Evolutionary conservation across 495 filamentous ascomycete genomes (phyloP).

Genomic region (Aspergillus ostianus): DNA sequence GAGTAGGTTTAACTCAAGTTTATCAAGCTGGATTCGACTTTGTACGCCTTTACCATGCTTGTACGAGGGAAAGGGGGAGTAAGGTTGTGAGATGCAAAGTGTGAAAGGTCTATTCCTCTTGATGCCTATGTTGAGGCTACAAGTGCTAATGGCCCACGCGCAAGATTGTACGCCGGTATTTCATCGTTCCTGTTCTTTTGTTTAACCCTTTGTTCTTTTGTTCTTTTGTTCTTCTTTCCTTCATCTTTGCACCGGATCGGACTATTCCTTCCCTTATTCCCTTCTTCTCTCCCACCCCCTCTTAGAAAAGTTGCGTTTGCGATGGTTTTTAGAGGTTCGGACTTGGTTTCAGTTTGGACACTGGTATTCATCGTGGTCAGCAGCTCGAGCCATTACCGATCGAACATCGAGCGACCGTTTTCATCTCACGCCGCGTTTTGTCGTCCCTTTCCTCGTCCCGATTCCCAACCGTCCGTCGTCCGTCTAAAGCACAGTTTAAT

Average conservation of each 20-base stretch:
- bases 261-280: background rate
- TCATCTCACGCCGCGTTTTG: constrained; percentile 29
- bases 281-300: background rate
- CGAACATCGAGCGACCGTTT: constrained; percentile 42
- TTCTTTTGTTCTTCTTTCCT: background rate
- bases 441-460: constrained; percentile 38
- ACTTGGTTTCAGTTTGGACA: constrained; percentile 14
- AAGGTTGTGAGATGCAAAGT: background rate
- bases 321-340: background rate
- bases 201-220: constrained; percentile 7
- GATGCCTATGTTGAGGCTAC: background rate
- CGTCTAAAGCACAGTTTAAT: constrained; percentile 39
- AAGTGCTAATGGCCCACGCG: constrained; percentile 6
- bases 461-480: constrained; percentile 35
- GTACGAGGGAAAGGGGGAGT: background rate
- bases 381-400: constrained; percentile 44
- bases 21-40: background rate
- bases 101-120: background rate
- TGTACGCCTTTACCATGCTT: background rate
- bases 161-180: constrained; percentile 5
- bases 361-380: constrained; percentile 36
- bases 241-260: background rate
- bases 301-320: background rate
- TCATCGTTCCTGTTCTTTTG: constrained; percentile 4
- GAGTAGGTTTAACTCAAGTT: constrained; percentile 59